Evolutionary conservation across 495 filamentous ascomycete genomes (phyloP).

Genomic region (Talaromyces proteolyticus): DNA sequence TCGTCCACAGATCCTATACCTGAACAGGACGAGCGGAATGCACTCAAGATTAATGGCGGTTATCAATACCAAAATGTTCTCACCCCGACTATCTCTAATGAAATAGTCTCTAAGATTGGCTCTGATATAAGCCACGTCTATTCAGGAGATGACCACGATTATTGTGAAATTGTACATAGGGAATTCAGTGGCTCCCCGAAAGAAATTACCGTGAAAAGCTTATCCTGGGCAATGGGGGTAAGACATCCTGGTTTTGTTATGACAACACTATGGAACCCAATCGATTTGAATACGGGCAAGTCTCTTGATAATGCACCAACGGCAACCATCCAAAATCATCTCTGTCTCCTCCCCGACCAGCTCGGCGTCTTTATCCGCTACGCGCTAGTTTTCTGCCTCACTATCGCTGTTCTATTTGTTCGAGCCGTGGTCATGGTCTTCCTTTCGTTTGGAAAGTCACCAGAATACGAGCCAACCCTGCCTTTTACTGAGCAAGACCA

Average conservation of each 20-base stretch:
- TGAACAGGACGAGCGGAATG: slow-evolving; percentile 67
- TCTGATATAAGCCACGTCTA: slow-evolving; percentile 71
- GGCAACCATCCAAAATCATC: slow-evolving; percentile 73
- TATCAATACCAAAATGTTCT: slow-evolving; percentile 99
- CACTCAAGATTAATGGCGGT: slow-evolving; percentile 66
- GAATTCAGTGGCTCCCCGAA: slow-evolving; percentile 60
- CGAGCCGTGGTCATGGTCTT: slow-evolving; percentile 50
- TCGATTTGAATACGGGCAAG: slow-evolving; percentile 56
- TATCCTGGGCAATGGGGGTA: slow-evolving; percentile 97
- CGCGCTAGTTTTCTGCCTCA: slow-evolving; percentile 52
- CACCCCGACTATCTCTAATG: slow-evolving; percentile 61
- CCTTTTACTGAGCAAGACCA: slow-evolving; percentile 26
- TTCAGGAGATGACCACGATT: slow-evolving; percentile 97
- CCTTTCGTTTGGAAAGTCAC: slow-evolving; percentile 9
- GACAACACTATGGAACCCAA: slow-evolving; percentile 86
- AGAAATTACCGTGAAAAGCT: slow-evolving; percentile 92
- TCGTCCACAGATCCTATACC: slow-evolving; percentile 53
- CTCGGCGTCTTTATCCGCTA: slow-evolving; percentile 78
- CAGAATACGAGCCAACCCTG: slow-evolving; percentile 20
- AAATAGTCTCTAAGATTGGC: slow-evolving; percentile 65
- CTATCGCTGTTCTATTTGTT: slow-evolving; percentile 50
- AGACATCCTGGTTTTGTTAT: slow-evolving; percentile 81
- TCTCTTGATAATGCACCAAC: slow-evolving; percentile 33
- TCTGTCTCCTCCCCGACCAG: slow-evolving; percentile 89
- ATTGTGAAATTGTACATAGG: slow-evolving; percentile 81